Percentiles rank a stretch among this genome's conserved stretches.
Evolutionary conservation across 2,329 filamentous ascomycete genomes (phyloP).

Genomic region (Pseudocercospora crystallina): DNA sequence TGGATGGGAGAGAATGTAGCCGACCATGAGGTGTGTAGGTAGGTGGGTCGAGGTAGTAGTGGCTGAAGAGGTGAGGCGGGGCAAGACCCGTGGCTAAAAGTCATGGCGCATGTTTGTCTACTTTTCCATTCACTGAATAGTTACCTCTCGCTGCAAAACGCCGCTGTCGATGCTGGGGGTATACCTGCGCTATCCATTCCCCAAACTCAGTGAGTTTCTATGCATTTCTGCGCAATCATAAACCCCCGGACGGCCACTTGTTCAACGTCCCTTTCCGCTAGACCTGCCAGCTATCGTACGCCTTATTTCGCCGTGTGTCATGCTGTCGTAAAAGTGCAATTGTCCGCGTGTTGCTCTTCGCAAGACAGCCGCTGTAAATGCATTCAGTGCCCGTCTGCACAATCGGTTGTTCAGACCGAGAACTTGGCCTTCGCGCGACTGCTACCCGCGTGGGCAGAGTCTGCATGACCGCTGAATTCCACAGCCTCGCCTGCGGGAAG

Average conservation of each 20-base stretch:
- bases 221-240: slow-evolving; percentile 12
- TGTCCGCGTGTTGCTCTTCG: slow-evolving; percentile 6
- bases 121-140: too few species aligned
- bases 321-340: slow-evolving; percentile 18
- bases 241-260: slow-evolving; percentile 35
- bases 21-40: too few species aligned
- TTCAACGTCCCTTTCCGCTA: slow-evolving; percentile 32
- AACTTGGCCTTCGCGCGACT: slow-evolving; percentile 96
- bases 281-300: slow-evolving; percentile 24
- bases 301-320: slow-evolving; percentile 22
- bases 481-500: slow-evolving; percentile 74
- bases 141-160: slow-evolving; percentile 2
- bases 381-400: slow-evolving; percentile 32
- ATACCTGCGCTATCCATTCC: slow-evolving; percentile 20
- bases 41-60: too few species aligned
- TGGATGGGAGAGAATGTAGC: too few species aligned
- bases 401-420: slow-evolving; percentile 56
- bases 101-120: too few species aligned
- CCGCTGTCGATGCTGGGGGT: slow-evolving; percentile 20
- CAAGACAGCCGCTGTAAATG: slow-evolving; percentile 6
- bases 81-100: too few species aligned
- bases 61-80: too few species aligned
- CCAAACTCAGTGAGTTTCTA: slow-evolving; percentile 18
- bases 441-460: slow-evolving; percentile 88
- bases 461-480: slow-evolving; percentile 96